Base-by-base conservation (phyloP, 305 asterid genomes). In the Euphrasia arctica region DNA sequence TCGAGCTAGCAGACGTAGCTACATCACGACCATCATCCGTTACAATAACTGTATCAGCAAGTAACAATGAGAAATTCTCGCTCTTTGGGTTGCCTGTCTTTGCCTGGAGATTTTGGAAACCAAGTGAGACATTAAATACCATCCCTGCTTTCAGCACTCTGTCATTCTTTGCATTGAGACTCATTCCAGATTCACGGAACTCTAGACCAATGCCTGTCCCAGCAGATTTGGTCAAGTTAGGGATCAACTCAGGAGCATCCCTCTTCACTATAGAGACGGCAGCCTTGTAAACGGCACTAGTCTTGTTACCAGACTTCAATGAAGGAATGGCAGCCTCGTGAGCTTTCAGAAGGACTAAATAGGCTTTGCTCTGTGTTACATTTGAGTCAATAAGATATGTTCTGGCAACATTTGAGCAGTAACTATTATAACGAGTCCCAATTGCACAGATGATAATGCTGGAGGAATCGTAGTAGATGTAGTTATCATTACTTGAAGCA, bases 171-270 rank as follows among this genome's bases (percentile, higher is more conserved):
- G 74, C 73, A 75, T 82, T 86, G 11, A 88, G 79, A 69, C 45
- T 62, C 69, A 85, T 64, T 63, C 87, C 83, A 9, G 91, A 78
- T 69, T 86, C 96, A 14, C 96, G 95, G 47, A 88, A 88, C 80
- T 88, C 96, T 13, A 88, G 75, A 39, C 96, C 96, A 28, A 88
- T 88, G 64, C 96, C 91, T 5, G 95, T 80, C 64, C 96, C 96
- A 41, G 88, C 91, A 62, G 95, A 77, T 73, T 84, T 86, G 12
- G 89, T 79, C 57, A 88, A 70, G 75, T 79, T 75, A 9, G 78
- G 79, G 18, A 71, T 65, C 50, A 82, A 69, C 50, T 88, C 88
- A 29, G 96, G 95, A 45, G 92, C 90, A 18, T 86, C 89, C 70
- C 25, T 80, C 63, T 84, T 61, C 28, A 89, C 95, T 47, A 83